Percentiles rank a stretch among this genome's conserved stretches.
Conservation (phyloP, 2,329 filamentous ascomycete species). For the Neocatenulostroma microsporum region DNA sequence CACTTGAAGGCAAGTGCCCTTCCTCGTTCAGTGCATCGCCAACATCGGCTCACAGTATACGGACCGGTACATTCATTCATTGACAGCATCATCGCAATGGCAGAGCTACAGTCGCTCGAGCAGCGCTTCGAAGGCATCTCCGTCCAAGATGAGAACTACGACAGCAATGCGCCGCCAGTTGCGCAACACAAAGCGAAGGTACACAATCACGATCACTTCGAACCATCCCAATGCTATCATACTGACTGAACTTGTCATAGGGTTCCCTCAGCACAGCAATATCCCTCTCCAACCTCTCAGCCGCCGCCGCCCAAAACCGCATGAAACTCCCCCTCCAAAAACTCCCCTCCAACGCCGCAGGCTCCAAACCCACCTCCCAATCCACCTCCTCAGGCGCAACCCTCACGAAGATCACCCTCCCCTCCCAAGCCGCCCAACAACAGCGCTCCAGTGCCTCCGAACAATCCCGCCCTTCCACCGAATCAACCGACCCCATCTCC, state of each 20-base stretch:
- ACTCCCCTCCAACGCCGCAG: constrained; percentile 61
- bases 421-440: constrained; percentile 57
- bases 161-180: constrained; percentile 47
- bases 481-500: constrained; percentile 36
- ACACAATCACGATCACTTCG: no score
- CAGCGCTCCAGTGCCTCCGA: constrained; percentile 29
- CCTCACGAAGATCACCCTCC: constrained; percentile 58
- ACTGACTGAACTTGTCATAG: no score
- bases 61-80: no score
- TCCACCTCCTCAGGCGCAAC: constrained; percentile 42
- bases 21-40: no score
- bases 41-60: no score
- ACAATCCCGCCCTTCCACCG: constrained; percentile 26
- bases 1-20: no score
- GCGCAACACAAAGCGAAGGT: constrained; percentile 71
- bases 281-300: constrained; percentile 41
- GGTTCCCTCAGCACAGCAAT: constrained; percentile 41
- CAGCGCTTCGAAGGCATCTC: constrained; percentile 82
- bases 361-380: constrained; percentile 34
- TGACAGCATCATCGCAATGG: constrained; percentile 17
- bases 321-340: constrained; percentile 71
- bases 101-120: constrained; percentile 67
- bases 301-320: constrained; percentile 45
- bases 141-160: constrained; percentile 77
- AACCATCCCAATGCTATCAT: no score